Evolutionary conservation across 257 asterid species (phyloP), one percentile per base, ranked within the genome.

Genomic region (Rubia yunnanensis): DNA sequence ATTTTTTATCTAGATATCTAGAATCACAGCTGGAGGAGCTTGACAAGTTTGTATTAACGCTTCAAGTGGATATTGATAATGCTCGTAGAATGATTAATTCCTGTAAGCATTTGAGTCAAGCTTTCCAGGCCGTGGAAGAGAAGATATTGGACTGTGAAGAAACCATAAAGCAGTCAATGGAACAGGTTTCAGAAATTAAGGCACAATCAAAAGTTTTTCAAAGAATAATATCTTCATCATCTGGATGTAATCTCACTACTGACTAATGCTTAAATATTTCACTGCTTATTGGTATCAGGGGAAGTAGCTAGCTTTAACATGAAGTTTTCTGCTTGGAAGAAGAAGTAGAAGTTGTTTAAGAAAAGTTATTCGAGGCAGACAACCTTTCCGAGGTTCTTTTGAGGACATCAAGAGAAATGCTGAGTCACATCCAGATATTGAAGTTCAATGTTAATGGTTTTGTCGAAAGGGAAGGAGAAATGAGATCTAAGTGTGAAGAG

Each of bases 321-420:
- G 92, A 88, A 76, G 79, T 81, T 54, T 74, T 79, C 72, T 72
- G 72, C 80, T 70, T 79, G 81, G 89, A 86, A 70, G 88, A 79
- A 73, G 97, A 94, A 76, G 82, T 79, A 70, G 96, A 85, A 77
- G 77, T 70, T 73, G 69, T 79, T 76, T 84, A 73, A 81, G 88
- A 71, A 75, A 84, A 85, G 76, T 67, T 86, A 78, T 81, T 86
- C 31, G 91, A 78, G 82, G 89, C 89, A 64, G 97, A 88, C 75
- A 86, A 86, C 73, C 72, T 72, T 68, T 76, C 88, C 53, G 96
- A 84, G 67, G 77, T 90, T 48, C 68, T 90, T 69, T 70, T 77
- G 32, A 84, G 94, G n/a, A 67, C 78, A 71, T 81, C 91, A 5
- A 83, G 82, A 80, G 92, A 82, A 73, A 78, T 86, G 62, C 64